Conservation (phyloP, 1,284 basidiomycete genomes). For the Irpex sp. region DNA sequence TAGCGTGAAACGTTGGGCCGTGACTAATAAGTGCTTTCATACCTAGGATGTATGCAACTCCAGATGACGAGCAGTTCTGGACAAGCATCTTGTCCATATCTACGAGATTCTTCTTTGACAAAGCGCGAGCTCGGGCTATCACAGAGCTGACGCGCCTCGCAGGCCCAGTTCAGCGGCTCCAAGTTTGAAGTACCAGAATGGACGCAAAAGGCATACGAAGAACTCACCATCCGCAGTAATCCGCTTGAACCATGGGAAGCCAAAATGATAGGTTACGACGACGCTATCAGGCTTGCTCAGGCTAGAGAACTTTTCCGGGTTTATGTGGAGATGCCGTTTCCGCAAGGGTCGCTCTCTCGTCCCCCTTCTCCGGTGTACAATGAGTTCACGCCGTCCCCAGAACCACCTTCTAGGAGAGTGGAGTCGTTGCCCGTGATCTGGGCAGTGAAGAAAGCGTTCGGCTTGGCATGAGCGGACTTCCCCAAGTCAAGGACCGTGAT, state of each 20-base stretch:
- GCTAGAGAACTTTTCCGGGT: conserved; percentile 16
- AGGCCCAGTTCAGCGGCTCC: conserved; percentile 17
- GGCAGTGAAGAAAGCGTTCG: neutral
- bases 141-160: conserved; percentile 18
- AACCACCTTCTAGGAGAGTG: too few relatives aligned
- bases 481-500: too few relatives aligned
- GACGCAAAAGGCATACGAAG: conserved; percentile 7
- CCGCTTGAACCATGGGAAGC: conserved; percentile 17
- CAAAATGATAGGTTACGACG: conserved; percentile 11
- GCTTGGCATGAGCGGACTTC: neutral
- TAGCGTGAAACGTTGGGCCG: neutral
- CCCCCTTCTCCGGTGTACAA: too few relatives aligned
- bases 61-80: conserved; percentile 12
- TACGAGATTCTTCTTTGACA: conserved; percentile 9
- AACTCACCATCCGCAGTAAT: conserved; percentile 14
- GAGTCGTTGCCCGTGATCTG: neutral
- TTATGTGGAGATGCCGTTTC: neutral
- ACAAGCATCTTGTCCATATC: conserved; percentile 20
- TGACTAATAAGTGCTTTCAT: neutral
- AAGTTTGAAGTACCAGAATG: too few relatives aligned
- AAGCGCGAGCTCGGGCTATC: conserved; percentile 19
- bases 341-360: too few relatives aligned
- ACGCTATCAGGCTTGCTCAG: conserved; percentile 16
- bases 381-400: too few relatives aligned
- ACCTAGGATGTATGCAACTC: neutral